These are phyloP conservation scores for Austropuccinia psidii DNA, from an alignment of 1,284 basidiomycete genomes.

Conservation along the genomic window DNA sequence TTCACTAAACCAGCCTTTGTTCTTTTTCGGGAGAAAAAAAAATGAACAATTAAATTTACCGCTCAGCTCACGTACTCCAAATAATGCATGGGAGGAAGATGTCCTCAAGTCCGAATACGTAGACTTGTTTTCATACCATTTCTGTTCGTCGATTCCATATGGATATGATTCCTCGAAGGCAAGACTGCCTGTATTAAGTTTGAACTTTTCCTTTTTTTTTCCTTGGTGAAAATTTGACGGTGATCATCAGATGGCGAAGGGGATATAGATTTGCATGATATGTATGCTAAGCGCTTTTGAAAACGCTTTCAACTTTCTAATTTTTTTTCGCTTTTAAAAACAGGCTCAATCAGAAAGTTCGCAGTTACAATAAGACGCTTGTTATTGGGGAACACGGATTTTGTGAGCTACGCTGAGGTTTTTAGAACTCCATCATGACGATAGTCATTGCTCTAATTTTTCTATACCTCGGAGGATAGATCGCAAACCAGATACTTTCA, in stretches of 20 bases:
- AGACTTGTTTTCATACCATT: constrained; percentile 31
- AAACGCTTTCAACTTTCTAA: background rate
- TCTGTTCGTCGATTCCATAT: background rate
- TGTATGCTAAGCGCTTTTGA: background rate
- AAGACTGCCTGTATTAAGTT: background rate
- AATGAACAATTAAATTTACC: background rate
- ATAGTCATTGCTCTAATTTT: background rate
- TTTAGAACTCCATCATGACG: background rate
- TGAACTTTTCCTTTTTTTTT: background rate
- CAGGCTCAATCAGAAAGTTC: constrained; percentile 6
- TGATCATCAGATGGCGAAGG: constrained; percentile 15
- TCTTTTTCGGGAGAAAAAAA: background rate
- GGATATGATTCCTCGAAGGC: background rate
- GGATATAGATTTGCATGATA: background rate
- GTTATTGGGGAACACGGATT: constrained; percentile 34
- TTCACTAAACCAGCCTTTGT: background rate
- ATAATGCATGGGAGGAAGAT: constrained; percentile 16
- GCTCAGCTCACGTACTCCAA: constrained; percentile 2
- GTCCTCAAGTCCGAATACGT: constrained; percentile 16
- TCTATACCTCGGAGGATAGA: background rate
- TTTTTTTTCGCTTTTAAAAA: background rate
- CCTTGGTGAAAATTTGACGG: background rate
- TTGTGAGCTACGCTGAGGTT: constrained; percentile 11
- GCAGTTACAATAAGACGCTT: constrained; percentile 11
- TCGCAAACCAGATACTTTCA: background rate